Evolutionary conservation across 768 basidiomycete species (phyloP).

Genomic region (Nidularia sp.): DNA sequence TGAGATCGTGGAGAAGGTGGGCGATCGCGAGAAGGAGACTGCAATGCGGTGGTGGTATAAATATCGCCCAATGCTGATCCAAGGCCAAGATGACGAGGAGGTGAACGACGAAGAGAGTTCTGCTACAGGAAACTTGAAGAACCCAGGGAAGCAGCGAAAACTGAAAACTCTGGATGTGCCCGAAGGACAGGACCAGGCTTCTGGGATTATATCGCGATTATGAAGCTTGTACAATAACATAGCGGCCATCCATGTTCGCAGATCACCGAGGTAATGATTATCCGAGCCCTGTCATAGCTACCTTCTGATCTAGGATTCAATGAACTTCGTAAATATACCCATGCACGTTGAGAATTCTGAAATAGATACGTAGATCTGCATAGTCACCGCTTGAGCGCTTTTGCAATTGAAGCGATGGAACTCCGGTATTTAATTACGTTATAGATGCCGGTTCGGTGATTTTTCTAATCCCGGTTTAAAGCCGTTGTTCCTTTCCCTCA

Average conservation of each 20-base stretch:
- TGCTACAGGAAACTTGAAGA: not conserved
- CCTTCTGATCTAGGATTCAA: too few species aligned
- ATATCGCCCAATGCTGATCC: not conserved
- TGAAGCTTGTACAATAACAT: not conserved
- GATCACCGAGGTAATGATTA: too few species aligned
- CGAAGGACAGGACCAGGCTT: not conserved
- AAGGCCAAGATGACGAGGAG: not conserved
- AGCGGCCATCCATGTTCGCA: too few species aligned
- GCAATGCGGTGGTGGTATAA: constrained; percentile 74
- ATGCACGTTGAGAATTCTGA: too few species aligned
- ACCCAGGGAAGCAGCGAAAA: not conserved
- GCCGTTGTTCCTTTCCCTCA: constrained; percentile 8
- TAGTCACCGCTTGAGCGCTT: too few species aligned
- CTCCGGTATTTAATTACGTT: not conserved
- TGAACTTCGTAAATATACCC: too few species aligned
- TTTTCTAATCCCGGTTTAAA: not conserved
- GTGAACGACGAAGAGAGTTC: not conserved
- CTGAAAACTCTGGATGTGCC: not conserved
- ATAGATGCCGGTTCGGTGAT: not conserved
- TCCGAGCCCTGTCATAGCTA: too few species aligned
- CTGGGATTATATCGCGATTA: not conserved
- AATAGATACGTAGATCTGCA: too few species aligned
- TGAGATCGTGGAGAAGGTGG: constrained; percentile 61
- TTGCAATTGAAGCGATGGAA: not conserved
- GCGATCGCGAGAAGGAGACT: constrained; percentile 65